A percentile compares a stretch with the other conserved stretches of the same genome.
Conservation (phyloP, 352 stramenopile genomes). For the Phytopythium kandeliae region DNA sequence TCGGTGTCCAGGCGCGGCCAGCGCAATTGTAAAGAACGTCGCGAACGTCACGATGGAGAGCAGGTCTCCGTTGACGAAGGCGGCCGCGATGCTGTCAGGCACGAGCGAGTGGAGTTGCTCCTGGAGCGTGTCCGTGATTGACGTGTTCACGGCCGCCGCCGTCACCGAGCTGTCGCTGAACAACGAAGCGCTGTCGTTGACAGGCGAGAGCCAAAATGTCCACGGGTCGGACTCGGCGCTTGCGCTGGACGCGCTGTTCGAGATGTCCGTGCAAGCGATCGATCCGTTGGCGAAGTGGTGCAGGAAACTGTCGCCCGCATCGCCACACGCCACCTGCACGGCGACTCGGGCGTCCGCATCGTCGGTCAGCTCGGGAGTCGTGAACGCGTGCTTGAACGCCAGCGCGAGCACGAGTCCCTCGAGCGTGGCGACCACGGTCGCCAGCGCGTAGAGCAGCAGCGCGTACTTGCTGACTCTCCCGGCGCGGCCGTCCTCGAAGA, state of each 20-base stretch:
- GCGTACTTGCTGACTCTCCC: constrained; percentile 22
- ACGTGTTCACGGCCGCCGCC: constrained; percentile 6
- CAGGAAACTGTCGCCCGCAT: constrained; percentile 3
- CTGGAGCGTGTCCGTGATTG: constrained; percentile 22
- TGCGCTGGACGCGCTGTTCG: constrained; percentile 14
- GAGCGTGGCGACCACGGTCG: constrained; percentile 20
- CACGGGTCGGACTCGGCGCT: constrained; percentile 12
- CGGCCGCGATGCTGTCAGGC: constrained; percentile 29
- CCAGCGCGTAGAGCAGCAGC: constrained; percentile 26
- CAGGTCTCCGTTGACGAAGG: constrained; percentile 29
- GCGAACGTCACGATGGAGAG: constrained; percentile 48
- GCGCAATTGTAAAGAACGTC: constrained; percentile 28
- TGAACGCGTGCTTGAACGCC: constrained; percentile 27
- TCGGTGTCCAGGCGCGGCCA: constrained; percentile 9
- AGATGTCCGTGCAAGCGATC: constrained; percentile 6
- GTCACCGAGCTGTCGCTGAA: constrained; percentile 3
- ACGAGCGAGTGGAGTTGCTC: constrained; percentile 28
- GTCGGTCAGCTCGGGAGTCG: constrained; percentile 12
- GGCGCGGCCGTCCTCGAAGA: constrained; percentile 29
- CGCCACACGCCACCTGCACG: constrained; percentile 15
- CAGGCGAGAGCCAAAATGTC: constrained; percentile 24
- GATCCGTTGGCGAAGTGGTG: constrained; percentile 6
- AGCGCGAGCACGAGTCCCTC: constrained; percentile 27
- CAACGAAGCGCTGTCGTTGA: constrained; percentile 23
- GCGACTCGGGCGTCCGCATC: constrained; percentile 7